Conservation (phyloP, 148 eudicot genomes). For the Agrostemma githago region DNA sequence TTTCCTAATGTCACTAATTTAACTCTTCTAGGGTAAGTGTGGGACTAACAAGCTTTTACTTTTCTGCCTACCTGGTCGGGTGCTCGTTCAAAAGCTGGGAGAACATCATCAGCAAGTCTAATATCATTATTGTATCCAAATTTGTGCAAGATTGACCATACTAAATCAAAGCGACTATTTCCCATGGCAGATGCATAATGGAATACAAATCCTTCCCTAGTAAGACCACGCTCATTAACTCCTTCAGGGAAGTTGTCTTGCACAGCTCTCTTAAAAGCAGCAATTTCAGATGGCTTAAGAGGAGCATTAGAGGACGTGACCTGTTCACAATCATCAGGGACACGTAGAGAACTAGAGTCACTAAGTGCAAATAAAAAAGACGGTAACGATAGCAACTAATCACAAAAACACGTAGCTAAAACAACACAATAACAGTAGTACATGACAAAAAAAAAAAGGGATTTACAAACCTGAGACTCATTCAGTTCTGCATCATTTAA, state of each 20-base stretch:
- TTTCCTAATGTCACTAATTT: no score
- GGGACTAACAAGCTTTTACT: no score
- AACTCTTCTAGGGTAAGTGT: no score
- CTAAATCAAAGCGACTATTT: constrained; percentile 89
- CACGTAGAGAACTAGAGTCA: not conserved
- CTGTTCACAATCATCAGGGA: constrained; percentile 33
- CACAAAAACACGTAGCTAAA: not conserved
- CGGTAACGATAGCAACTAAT: not conserved
- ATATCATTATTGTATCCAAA: constrained; percentile 88
- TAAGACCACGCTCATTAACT: constrained; percentile 77
- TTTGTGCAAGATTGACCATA: constrained; percentile 84
- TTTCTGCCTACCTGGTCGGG: constrained; percentile 64
- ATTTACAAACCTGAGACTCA: constrained; percentile 60
- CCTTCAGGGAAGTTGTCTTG: constrained; percentile 81
- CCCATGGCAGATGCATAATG: constrained; percentile 69
- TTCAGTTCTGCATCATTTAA: constrained; percentile 83
- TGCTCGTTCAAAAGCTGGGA: constrained; percentile 64
- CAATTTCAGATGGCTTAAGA: constrained; percentile 77
- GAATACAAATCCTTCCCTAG: constrained; percentile 77
- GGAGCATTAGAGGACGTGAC: constrained; percentile 90
- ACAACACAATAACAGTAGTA: not conserved
- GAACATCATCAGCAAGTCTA: constrained; percentile 60
- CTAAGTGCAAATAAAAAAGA: not conserved
- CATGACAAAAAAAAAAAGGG: not conserved
- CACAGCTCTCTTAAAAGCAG: constrained; percentile 82